phyloP scores from a whole-genome alignment of 495 filamentous ascomycete species.

The Bombardia bombarda region DNA sequence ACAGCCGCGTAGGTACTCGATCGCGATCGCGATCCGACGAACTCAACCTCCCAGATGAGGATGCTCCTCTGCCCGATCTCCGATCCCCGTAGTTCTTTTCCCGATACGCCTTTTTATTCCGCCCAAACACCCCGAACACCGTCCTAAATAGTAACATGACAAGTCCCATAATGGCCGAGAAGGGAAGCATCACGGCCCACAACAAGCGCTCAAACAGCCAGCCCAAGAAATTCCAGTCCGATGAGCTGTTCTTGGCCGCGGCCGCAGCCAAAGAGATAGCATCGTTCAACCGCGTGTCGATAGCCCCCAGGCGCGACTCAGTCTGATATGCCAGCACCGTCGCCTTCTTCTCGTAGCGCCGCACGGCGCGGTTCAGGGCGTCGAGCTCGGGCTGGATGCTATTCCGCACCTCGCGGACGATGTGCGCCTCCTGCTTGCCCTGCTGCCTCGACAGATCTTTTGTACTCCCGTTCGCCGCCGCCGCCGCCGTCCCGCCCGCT shows the following conservation, averaged over 20 bases:
- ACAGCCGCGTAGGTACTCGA: neutral
- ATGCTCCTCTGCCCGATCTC: neutral
- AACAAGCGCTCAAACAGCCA: conserved; percentile 12
- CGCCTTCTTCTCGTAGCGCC: conserved; percentile 88
- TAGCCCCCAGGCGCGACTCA: conserved; percentile 60
- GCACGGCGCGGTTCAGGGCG: conserved; percentile 78
- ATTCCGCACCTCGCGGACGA: conserved; percentile 55
- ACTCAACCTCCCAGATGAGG: neutral
- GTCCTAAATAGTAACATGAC: conserved; percentile 17
- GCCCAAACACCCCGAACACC: conserved; percentile 8
- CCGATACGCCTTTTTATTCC: neutral
- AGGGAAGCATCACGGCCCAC: conserved; percentile 21
- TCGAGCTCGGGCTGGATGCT: conserved; percentile 75
- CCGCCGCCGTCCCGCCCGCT: neutral
- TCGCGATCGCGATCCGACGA: neutral
- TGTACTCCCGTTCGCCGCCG: conserved; percentile 16
- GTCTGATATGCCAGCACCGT: conserved; percentile 63
- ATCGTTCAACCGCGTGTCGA: conserved; percentile 66
- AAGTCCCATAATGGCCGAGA: conserved; percentile 19
- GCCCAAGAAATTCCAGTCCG: conserved; percentile 9
- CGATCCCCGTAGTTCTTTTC: neutral
- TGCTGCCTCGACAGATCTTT: conserved; percentile 7
- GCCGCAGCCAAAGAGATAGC: conserved; percentile 72
- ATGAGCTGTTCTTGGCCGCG: conserved; percentile 46
- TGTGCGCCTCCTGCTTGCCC: conserved; percentile 23